Conservation (phyloP, 2,329 filamentous ascomycete species). For the Trichoderma brevicompactum region DNA sequence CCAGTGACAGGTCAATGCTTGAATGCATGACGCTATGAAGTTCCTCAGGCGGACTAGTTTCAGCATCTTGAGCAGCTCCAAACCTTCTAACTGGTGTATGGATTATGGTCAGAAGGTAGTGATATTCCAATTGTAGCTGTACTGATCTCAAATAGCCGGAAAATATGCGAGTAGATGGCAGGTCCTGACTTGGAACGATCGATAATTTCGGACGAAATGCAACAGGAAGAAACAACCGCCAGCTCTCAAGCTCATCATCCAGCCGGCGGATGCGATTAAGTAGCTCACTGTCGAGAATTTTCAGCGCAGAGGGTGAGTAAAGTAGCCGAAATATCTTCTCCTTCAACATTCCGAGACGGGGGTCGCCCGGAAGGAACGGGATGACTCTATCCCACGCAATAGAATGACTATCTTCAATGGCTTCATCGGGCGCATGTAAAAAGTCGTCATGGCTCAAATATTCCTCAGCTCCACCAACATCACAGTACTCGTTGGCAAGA, state of each 20-base stretch:
- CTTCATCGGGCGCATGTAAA: neutral
- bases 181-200: neutral
- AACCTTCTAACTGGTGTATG: slow-evolving; percentile 12
- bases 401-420: neutral
- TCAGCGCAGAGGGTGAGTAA: slow-evolving; percentile 3
- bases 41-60: neutral
- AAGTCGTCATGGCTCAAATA: neutral
- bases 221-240: neutral
- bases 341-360: neutral
- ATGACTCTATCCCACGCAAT: neutral
- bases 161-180: neutral
- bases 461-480: neutral
- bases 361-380: neutral
- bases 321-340: slow-evolving; percentile 5
- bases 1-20: slow-evolving; percentile 14
- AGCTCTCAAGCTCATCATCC: slow-evolving; percentile 12
- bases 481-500: neutral
- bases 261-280: slow-evolving; percentile 7
- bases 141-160: neutral
- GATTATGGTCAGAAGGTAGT: slow-evolving; percentile 5
- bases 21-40: slow-evolving; percentile 20
- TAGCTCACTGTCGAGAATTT: slow-evolving; percentile 8
- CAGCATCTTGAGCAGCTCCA: neutral
- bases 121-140: slow-evolving; percentile 1
- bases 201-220: neutral